phyloP scores from a whole-genome alignment of 2,329 filamentous ascomycete species.

The Nemania sp. region DNA sequence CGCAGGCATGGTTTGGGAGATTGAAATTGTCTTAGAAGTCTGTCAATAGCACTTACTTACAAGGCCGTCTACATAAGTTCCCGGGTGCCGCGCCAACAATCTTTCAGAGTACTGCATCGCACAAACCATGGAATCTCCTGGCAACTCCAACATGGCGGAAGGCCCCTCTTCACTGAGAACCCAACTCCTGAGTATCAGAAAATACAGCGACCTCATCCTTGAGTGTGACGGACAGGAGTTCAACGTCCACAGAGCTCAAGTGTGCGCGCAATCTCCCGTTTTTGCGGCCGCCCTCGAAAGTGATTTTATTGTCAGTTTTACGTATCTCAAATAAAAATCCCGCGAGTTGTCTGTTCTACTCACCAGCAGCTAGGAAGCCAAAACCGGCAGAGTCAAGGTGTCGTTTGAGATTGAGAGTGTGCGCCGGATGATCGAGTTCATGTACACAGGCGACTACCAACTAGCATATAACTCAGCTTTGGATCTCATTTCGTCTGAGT shows the following conservation, averaged over 20 bases:
- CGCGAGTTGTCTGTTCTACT: too few relatives aligned
- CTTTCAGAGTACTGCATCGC: too few relatives aligned
- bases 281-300: slow-evolving; percentile 6
- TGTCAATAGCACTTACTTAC: too few relatives aligned
- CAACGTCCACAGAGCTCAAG: slow-evolving; percentile 5
- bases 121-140: too few relatives aligned
- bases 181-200: too few relatives aligned
- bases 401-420: slow-evolving; percentile 14
- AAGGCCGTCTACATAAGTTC: too few relatives aligned
- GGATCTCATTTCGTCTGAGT: not conserved
- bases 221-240: slow-evolving; percentile 11
- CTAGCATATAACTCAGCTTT: not conserved
- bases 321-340: not conserved
- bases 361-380: slow-evolving; percentile 5
- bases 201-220: not conserved
- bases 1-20: too few relatives aligned
- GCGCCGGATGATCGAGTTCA: slow-evolving; percentile 11
- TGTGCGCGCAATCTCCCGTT: slow-evolving; percentile 15
- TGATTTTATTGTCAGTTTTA: slow-evolving; percentile 13
- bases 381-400: not conserved
- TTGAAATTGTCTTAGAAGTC: too few relatives aligned
- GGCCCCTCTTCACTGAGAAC: too few relatives aligned
- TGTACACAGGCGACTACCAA: slow-evolving; percentile 15
- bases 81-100: too few relatives aligned
- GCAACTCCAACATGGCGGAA: too few relatives aligned